A percentile compares a stretch with the other conserved stretches of the same genome.
phyloP scores from a whole-genome alignment of 306 rosid species.

The Spatholobus suberectus region DNA sequence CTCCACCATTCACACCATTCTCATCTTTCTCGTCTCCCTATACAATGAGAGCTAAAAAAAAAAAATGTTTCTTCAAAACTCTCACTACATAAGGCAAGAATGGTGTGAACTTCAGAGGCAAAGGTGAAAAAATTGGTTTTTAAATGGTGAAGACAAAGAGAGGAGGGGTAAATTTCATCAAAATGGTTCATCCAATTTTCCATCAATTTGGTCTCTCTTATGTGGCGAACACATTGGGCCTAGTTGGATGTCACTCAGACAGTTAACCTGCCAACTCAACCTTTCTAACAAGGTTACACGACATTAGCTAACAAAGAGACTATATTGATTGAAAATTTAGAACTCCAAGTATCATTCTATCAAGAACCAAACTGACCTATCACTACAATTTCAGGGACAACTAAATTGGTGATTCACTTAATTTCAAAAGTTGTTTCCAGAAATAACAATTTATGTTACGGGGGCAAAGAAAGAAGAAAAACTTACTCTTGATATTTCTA shows the following conservation, averaged over 20 bases:
- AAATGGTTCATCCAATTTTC: background rate
- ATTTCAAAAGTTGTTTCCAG: background rate
- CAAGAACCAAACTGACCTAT: background rate
- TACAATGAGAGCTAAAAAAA: background rate
- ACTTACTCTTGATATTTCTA: conserved; percentile 75
- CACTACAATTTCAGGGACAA: background rate
- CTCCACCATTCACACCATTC: background rate
- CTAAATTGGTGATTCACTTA: background rate
- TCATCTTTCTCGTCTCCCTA: background rate
- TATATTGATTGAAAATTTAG: background rate
- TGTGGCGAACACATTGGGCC: too few species aligned
- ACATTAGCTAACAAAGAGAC: background rate
- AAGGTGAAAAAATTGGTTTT: background rate
- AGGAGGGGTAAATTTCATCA: background rate
- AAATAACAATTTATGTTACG: background rate
- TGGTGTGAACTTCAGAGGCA: background rate
- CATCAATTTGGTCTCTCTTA: too few species aligned
- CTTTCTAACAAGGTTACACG: background rate
- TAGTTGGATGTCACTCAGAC: background rate
- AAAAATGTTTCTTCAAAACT: background rate
- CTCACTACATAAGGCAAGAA: background rate
- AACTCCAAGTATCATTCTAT: background rate
- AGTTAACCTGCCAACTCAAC: background rate
- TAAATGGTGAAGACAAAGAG: background rate
- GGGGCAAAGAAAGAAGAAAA: conserved; percentile 34